phyloP scores from a whole-genome alignment of 129 eudicot genomes.

The Escallonia herrerae region DNA sequence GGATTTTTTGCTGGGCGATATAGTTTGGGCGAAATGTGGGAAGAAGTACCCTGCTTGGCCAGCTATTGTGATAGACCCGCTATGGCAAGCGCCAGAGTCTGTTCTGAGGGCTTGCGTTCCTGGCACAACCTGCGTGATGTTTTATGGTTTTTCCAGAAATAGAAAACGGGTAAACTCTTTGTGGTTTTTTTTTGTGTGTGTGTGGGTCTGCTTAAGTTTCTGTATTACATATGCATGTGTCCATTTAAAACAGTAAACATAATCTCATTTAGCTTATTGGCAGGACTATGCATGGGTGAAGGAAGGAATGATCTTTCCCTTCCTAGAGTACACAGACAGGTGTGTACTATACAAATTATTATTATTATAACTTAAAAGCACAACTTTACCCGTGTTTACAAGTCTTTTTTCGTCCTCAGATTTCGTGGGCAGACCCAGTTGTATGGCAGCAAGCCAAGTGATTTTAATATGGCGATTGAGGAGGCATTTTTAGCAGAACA shows the following conservation, averaged over 20 bases:
- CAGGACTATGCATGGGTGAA: slow-evolving; percentile 98
- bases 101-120: slow-evolving; percentile 71
- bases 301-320: slow-evolving; percentile 83
- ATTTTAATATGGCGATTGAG: slow-evolving; percentile 72
- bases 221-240: neutral
- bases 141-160: slow-evolving; percentile 58
- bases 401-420: slow-evolving; percentile 24
- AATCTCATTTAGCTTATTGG: slow-evolving; percentile 2
- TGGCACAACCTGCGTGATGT: slow-evolving; percentile 74
- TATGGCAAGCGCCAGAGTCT: slow-evolving; percentile 60
- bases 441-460: slow-evolving; percentile 70
- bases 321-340: slow-evolving; percentile 69
- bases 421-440: slow-evolving; percentile 83
- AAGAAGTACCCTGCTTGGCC: slow-evolving; percentile 82
- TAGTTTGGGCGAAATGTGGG: slow-evolving; percentile 86
- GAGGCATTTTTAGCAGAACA: slow-evolving; percentile 69
- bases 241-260: neutral
- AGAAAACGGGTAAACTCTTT: slow-evolving; percentile 57
- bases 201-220: neutral
- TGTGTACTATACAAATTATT: slow-evolving; percentile 12
- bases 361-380: neutral
- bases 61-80: slow-evolving; percentile 73
- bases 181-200: neutral
- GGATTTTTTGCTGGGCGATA: slow-evolving; percentile 58
- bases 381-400: neutral